A percentile compares a stretch with the other conserved stretches of the same genome.
Evolutionary conservation across 148 eudicot species (phyloP).

Genomic region (Rhododendron kiyosumense): DNA sequence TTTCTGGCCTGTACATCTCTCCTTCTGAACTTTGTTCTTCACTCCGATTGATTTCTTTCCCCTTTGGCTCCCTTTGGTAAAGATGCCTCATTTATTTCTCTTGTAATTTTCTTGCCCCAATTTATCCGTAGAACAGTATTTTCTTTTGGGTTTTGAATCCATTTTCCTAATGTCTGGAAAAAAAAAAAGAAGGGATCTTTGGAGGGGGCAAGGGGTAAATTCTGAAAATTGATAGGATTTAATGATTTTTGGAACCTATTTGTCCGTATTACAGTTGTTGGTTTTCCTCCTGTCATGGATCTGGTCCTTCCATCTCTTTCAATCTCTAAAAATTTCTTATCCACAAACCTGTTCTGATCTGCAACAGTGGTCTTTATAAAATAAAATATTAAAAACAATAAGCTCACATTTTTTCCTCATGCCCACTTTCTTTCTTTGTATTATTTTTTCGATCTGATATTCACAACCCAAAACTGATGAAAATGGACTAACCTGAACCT

Average conservation of each 20-base stretch:
- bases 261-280: neutral
- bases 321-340: neutral
- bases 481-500: neutral
- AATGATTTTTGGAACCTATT: constrained; percentile 2
- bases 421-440: neutral
- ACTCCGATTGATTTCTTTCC: neutral
- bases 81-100: constrained; percentile 1
- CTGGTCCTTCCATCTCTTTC: constrained; percentile 11
- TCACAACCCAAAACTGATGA: neutral
- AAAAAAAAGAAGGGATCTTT: neutral
- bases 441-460: neutral
- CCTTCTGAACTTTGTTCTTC: neutral
- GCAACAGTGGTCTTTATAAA: neutral
- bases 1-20: neutral
- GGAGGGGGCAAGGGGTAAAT: neutral
- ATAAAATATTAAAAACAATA: neutral
- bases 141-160: neutral
- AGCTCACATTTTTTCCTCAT: no score
- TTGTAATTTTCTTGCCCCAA: neutral
- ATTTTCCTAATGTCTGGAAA: neutral
- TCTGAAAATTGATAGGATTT: neutral
- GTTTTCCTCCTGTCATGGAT: neutral
- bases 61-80: neutral
- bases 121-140: neutral
- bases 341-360: neutral